A percentile compares a stretch with the other conserved stretches of the same genome.
Conservation (phyloP, 192 early-diverging fungal genomes). For the Diversispora eburnea region DNA sequence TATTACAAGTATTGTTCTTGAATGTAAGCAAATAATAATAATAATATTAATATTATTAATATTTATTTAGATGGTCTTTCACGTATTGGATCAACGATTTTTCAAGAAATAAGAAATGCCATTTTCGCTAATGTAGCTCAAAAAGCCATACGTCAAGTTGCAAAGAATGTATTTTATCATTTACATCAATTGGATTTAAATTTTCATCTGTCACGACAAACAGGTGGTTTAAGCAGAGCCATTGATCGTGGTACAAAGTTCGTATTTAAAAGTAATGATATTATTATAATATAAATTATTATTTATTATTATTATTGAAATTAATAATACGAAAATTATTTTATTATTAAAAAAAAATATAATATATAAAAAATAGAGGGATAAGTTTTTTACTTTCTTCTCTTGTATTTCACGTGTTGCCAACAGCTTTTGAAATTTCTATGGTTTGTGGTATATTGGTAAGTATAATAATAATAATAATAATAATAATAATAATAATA, state of each 20-base stretch:
- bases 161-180: constrained; percentile 88
- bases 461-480: constrained; percentile 38
- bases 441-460: constrained; percentile 94
- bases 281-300: too few relatives aligned
- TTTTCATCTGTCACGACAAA: constrained; percentile 93
- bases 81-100: constrained; percentile 72
- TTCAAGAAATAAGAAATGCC: constrained; percentile 90
- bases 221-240: constrained; percentile 92
- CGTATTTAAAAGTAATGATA: too few relatives aligned
- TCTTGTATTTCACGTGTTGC: constrained; percentile 93
- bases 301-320: too few relatives aligned
- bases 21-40: too few relatives aligned
- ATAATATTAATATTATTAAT: too few relatives aligned
- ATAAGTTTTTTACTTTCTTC: constrained; percentile 95
- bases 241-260: constrained; percentile 90
- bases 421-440: constrained; percentile 91
- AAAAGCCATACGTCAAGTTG: constrained; percentile 84
- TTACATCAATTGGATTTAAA: constrained; percentile 81
- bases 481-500: neutral
- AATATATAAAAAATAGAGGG: constrained; percentile 51
- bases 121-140: constrained; percentile 93
- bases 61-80: constrained; percentile 73
- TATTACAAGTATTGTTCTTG: too few relatives aligned
- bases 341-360: too few relatives aligned
- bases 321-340: too few relatives aligned